Evolutionary conservation across 805 yeast species (phyloP).

Genomic region (Ogataea kodamae): DNA sequence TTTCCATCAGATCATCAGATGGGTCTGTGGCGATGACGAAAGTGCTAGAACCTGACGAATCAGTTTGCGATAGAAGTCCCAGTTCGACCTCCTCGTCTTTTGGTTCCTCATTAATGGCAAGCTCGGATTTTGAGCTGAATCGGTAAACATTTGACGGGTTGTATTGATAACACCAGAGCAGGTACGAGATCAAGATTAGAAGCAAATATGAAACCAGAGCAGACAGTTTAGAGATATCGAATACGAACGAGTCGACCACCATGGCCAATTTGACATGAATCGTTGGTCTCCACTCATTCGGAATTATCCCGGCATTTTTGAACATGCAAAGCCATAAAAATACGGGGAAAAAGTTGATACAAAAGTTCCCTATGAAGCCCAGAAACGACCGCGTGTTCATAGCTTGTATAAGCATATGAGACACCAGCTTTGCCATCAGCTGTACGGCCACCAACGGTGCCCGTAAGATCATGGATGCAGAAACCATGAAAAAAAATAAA

Average conservation of each 20-base stretch:
- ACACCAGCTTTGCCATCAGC: slow-evolving; percentile 14
- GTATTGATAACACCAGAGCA: slow-evolving; percentile 22
- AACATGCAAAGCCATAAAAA: slow-evolving; percentile 54
- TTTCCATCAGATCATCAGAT: too few species aligned
- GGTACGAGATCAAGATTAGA: slow-evolving; percentile 11
- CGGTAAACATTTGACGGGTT: slow-evolving; percentile 3
- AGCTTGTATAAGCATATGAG: slow-evolving; percentile 19
- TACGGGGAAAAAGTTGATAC: slow-evolving; percentile 49
- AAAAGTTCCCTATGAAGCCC: slow-evolving; percentile 41
- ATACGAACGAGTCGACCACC: slow-evolving; percentile 40
- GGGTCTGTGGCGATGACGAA: slow-evolving; percentile 4
- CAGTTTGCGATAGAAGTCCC: slow-evolving; percentile 4
- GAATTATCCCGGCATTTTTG: slow-evolving; percentile 57
- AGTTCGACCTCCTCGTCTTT: slow-evolving; percentile 12
- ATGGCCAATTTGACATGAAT: slow-evolving; percentile 48
- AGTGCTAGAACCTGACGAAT: slow-evolving; percentile 5
- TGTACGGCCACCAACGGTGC: too few species aligned
- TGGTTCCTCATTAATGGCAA: background rate
- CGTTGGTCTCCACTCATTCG: slow-evolving; percentile 49
- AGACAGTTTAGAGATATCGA: slow-evolving; percentile 22
- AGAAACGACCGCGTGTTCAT: slow-evolving; percentile 23
- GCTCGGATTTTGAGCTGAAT: background rate
- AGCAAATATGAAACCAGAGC: slow-evolving; percentile 23
- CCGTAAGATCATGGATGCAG: slow-evolving; percentile 6
- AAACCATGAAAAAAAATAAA: slow-evolving; percentile 5